Conservation (phyloP, 2,329 filamentous ascomycete genomes). For the Sporothrix brunneoviolacea region DNA sequence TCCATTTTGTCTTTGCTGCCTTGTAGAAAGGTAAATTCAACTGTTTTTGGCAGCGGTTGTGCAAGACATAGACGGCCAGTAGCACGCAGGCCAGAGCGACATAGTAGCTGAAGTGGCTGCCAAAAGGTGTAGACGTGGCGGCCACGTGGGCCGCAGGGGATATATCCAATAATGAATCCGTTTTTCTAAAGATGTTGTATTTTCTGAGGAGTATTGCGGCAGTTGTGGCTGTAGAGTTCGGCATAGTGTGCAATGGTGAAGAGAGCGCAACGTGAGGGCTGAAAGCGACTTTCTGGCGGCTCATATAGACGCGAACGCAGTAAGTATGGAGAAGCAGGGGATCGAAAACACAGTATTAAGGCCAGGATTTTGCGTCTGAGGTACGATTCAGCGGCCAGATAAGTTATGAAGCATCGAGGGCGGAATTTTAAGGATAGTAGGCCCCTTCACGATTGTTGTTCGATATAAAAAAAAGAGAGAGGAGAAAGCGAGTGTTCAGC, state of each 20-base stretch:
- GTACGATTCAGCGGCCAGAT: too few species aligned
- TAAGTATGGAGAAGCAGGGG: not conserved
- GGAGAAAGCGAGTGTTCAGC: not conserved
- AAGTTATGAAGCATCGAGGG: not conserved
- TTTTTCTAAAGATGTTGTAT: constrained; percentile 19
- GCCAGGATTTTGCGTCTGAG: too few species aligned
- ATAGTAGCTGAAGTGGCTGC: constrained; percentile 35
- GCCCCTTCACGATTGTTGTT: not conserved
- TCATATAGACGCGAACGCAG: not conserved
- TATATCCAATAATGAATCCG: constrained; percentile 21
- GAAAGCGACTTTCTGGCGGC: not conserved
- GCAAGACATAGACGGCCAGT: constrained; percentile 34
- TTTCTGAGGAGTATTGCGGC: constrained; percentile 13
- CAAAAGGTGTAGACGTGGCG: constrained; percentile 17
- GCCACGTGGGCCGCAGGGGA: constrained; percentile 24
- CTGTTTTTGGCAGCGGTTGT: constrained; percentile 25
- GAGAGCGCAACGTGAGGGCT: not conserved
- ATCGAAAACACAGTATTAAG: too few species aligned
- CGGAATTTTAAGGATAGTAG: not conserved
- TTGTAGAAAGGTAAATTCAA: constrained; percentile 39
- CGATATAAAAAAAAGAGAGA: not conserved
- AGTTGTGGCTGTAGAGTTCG: constrained; percentile 19
- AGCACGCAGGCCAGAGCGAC: constrained; percentile 31
- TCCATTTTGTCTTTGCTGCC: constrained; percentile 43
- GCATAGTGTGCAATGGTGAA: constrained; percentile 13